Evolutionary conservation across 441 rosid species (phyloP).

Genomic region (Gossypium davidsonii): DNA sequence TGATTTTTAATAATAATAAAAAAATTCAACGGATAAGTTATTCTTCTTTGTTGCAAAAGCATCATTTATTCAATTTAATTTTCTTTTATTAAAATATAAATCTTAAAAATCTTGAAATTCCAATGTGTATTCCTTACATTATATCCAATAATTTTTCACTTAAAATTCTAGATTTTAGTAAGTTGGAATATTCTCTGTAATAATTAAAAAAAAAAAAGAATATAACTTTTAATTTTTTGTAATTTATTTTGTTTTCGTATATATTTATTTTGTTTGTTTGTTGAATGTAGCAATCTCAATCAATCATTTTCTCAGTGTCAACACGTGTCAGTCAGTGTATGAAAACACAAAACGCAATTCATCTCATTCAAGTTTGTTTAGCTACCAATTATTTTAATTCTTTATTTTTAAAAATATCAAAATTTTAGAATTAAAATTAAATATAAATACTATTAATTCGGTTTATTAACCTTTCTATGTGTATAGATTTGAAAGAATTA

Average conservation of each 20-base stretch:
- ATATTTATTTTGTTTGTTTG: neutral
- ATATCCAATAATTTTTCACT: neutral
- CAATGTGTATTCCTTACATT: no score
- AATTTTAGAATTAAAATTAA: no score
- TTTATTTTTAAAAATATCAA: no score
- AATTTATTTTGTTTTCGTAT: neutral
- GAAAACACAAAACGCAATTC: neutral
- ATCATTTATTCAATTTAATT: no score
- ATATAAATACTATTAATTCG: no score
- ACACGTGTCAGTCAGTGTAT: neutral
- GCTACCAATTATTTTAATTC: no score
- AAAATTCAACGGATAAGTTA: neutral
- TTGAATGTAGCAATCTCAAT: neutral
- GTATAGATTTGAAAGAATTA: no score
- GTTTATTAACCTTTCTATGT: no score
- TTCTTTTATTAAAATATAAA: neutral
- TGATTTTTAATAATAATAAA: neutral
- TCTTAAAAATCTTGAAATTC: no score
- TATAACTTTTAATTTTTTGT: neutral
- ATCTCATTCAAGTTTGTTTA: neutral
- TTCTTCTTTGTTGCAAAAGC: neutral
- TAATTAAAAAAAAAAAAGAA: neutral
- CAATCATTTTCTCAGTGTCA: neutral
- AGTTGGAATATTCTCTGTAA: neutral
- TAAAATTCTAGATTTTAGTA: neutral